Evolutionary conservation across 169 alveolate genomes (phyloP).

Genomic region (Plasmodium gallinaceum): DNA sequence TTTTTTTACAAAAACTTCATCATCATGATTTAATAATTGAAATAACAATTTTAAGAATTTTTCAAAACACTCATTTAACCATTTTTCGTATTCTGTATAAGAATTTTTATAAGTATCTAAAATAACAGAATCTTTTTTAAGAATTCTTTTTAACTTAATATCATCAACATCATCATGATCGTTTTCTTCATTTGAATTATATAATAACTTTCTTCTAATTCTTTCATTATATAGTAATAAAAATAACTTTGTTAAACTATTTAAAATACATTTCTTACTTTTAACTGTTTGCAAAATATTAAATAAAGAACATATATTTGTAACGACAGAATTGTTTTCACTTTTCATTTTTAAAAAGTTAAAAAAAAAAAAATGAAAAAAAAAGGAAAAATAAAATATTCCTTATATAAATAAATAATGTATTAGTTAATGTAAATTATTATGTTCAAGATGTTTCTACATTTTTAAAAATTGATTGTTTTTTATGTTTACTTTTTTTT

Average conservation of each 20-base stretch:
- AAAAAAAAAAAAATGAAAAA: background rate
- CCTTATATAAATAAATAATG: background rate
- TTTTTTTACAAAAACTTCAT: slow-evolving; percentile 67
- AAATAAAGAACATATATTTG: slow-evolving; percentile 50
- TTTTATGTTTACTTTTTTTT: too few species aligned
- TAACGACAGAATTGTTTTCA: too few species aligned
- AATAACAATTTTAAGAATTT: slow-evolving; percentile 57
- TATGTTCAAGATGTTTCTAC: too few species aligned
- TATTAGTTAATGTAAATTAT: background rate
- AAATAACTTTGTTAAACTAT: slow-evolving; percentile 36
- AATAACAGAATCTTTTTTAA: slow-evolving; percentile 39
- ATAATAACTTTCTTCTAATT: slow-evolving; percentile 48
- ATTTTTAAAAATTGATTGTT: too few species aligned
- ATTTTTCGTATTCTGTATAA: slow-evolving; percentile 58
- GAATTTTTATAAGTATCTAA: slow-evolving; percentile 5
- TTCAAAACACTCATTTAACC: slow-evolving; percentile 73
- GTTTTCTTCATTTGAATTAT: background rate
- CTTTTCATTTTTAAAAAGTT: background rate
- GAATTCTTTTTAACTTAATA: slow-evolving; percentile 23
- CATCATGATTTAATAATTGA: slow-evolving; percentile 60
- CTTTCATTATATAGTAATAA: slow-evolving; percentile 53
- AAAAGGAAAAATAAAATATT: background rate
- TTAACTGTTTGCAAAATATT: slow-evolving; percentile 12
- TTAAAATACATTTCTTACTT: slow-evolving; percentile 45
- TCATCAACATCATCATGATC: background rate